These are phyloP conservation scores for Coemansia sp. DNA, from an alignment of 192 early-diverging fungal species.

Conservation along the genomic window DNA sequence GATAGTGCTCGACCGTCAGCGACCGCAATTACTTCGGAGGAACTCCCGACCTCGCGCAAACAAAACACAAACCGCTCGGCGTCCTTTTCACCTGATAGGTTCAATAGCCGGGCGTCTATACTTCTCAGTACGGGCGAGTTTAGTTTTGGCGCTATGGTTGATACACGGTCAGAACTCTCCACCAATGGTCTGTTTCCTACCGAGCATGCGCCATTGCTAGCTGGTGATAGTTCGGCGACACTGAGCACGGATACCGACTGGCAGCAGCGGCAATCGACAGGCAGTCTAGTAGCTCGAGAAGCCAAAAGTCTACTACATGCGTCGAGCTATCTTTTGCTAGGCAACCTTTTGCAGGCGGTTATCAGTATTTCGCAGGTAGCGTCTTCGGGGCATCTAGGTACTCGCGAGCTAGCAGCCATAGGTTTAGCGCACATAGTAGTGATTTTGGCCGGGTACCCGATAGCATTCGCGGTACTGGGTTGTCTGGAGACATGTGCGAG, in stretches of 20 bases:
- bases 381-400: slow-evolving; percentile 67
- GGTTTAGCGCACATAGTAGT: slow-evolving; percentile 77
- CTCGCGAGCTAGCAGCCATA: slow-evolving; percentile 68
- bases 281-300: slow-evolving; percentile 21
- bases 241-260: slow-evolving; percentile 2
- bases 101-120: background rate
- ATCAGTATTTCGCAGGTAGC: slow-evolving; percentile 69
- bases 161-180: background rate
- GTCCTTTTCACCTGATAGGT: too few relatives aligned
- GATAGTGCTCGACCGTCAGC: slow-evolving; percentile 41
- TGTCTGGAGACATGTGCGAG: slow-evolving; percentile 79
- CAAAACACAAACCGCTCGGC: background rate
- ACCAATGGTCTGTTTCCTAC: background rate
- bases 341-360: slow-evolving; percentile 65
- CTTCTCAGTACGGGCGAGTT: slow-evolving; percentile 3
- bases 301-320: slow-evolving; percentile 15
- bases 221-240: slow-evolving; percentile 5
- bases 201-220: slow-evolving; percentile 30
- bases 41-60: background rate
- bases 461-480: slow-evolving; percentile 70
- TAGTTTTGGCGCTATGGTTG: background rate
- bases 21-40: background rate
- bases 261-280: slow-evolving; percentile 10
- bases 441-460: slow-evolving; percentile 70
- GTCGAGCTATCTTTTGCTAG: slow-evolving; percentile 59